Conservation (phyloP, 2,329 filamentous ascomycete genomes). For the Cryphonectria japonica region DNA sequence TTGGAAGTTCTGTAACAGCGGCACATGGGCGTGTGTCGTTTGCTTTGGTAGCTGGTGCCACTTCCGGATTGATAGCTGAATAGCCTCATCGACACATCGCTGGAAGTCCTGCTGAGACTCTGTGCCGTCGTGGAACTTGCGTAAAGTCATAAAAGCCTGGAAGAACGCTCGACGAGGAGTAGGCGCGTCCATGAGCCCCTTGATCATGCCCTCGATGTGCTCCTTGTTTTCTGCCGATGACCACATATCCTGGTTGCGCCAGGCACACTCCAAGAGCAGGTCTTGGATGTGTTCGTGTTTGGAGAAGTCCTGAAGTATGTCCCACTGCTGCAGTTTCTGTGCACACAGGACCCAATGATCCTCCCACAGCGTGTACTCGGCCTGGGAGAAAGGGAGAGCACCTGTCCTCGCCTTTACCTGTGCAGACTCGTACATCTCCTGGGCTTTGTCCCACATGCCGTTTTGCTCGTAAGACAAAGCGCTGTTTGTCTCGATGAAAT, state of each 20-base stretch:
- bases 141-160: conserved; percentile 95
- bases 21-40: conserved; percentile 93
- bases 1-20: conserved; percentile 95
- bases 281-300: conserved; percentile 99
- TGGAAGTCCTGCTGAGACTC: conserved; percentile 82
- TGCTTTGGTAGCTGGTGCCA: conserved; percentile 97
- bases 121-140: conserved; percentile 90
- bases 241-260: conserved; percentile 96
- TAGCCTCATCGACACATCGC: conserved; percentile 91
- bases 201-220: conserved; percentile 89
- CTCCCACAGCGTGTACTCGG: conserved; percentile 99
- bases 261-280: conserved; percentile 90
- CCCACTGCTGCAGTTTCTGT: conserved; percentile 98
- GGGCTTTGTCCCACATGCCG: conserved; percentile 99
- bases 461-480: conserved; percentile 98
- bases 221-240: conserved; percentile 83
- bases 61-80: conserved; percentile 94
- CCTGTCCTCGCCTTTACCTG: conserved; percentile 97
- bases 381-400: conserved; percentile 93
- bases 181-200: conserved; percentile 95
- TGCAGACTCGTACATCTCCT: conserved; percentile 93
- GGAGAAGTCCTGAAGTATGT: conserved; percentile 94
- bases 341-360: conserved; percentile 98
- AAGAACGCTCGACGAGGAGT: conserved; percentile 95
- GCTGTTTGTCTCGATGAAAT: conserved; percentile 97